Conservation (phyloP, 345 rosid species). For the Rhizophora mangle region DNA sequence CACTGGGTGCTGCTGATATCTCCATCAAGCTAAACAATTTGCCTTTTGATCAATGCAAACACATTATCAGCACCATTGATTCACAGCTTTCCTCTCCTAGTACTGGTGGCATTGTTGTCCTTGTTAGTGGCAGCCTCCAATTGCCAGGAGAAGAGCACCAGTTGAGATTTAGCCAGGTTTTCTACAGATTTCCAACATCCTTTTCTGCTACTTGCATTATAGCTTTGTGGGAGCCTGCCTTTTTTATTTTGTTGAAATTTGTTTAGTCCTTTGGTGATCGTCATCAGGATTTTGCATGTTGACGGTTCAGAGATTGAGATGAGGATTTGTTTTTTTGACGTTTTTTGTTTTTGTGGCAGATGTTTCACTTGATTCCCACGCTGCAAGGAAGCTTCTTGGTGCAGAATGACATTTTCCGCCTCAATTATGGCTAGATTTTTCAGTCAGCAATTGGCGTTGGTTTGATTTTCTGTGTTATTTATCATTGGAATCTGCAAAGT, state of each 20-base stretch:
- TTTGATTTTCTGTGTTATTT: neutral
- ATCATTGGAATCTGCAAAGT: too few relatives aligned
- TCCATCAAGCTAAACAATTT: slow-evolving; percentile 53
- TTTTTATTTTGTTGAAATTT: too few relatives aligned
- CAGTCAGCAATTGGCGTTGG: neutral
- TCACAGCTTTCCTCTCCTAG: slow-evolving; percentile 57
- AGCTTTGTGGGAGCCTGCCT: too few relatives aligned
- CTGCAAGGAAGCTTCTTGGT: slow-evolving; percentile 56
- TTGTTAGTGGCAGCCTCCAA: slow-evolving; percentile 76
- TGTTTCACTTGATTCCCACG: slow-evolving; percentile 66
- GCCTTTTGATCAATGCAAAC: slow-evolving; percentile 72
- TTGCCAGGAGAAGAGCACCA: slow-evolving; percentile 66
- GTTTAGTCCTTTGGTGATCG: too few relatives aligned
- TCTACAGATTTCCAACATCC: neutral
- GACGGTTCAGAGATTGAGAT: too few relatives aligned
- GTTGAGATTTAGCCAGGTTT: slow-evolving; percentile 78
- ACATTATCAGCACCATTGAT: slow-evolving; percentile 63
- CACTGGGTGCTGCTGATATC: slow-evolving; percentile 53
- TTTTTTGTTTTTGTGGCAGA: slow-evolving; percentile 37
- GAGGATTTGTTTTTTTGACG: too few relatives aligned
- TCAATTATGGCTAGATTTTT: slow-evolving; percentile 55
- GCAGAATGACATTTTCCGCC: slow-evolving; percentile 86
- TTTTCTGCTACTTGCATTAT: neutral
- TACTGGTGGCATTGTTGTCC: slow-evolving; percentile 56
- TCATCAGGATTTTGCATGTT: too few relatives aligned